Evolutionary conservation across 805 yeast genomes (phyloP), one percentile per base, ranked within the genome.

Genomic region (Schizosaccharomyces cryophilus): DNA sequence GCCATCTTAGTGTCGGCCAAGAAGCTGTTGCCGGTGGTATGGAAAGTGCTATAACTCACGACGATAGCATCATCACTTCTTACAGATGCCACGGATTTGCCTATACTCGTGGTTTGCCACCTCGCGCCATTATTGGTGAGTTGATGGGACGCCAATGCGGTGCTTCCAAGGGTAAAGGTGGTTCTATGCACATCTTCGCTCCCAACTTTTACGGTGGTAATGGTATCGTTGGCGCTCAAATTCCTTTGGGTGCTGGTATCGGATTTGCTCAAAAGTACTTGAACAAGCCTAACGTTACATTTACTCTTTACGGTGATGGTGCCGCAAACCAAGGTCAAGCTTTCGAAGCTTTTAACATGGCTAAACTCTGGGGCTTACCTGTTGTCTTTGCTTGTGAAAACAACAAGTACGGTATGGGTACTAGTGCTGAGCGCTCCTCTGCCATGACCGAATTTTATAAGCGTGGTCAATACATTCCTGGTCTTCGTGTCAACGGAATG

Each of bases 391-490:
- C 93, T 65, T 93, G 98, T 80, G 98, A 93, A 77, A 93, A 93
- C 81, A 93, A 93, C 83, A 93, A 88, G 78, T 93, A 93, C 74
- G 98, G 98, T 80, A 93, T 93, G 98, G 98, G 98, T 78, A 93
- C 98, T 61, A 76, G 98, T 65, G 97, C 97, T 62, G 74, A 95
- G 59, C 85, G 98, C 78, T 88, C 96, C 15, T 88, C 96, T 61
- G 98, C 98, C 61, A 75, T 88, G 79, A 84, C 94, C 64, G 96
- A 93, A 70, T 93, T 88, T 80, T 86, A 86, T 83, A 87, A 90
- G 83, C 88, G 98, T 78, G 98, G 97, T 72, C 98, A 93, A 78
- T 93, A 87, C 79, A 93, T 93, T 67, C 98, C 98, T 66, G 98
- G 98, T 77, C 78, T 93, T 72, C 93, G 89, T 79, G 86, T 90